phyloP scores from a whole-genome alignment of 805 yeast genomes.

The Jamesozyma gamospora region DNA sequence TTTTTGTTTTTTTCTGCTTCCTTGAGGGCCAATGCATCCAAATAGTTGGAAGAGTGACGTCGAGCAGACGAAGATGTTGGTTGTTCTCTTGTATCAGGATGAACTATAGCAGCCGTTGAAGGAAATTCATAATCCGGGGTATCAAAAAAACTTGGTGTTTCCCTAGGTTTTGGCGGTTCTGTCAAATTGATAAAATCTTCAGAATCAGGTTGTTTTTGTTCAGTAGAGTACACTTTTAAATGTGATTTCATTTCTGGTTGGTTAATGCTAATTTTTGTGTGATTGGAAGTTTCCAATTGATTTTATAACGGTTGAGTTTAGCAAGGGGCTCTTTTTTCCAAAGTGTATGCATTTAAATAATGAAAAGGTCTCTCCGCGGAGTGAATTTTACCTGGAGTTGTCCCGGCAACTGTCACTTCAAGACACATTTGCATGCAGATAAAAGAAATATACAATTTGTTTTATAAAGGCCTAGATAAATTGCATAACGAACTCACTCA shows the following conservation, averaged over 20 bases:
- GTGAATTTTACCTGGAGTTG: too few relatives aligned
- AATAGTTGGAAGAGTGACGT: conserved; percentile 15
- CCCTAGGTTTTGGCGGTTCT: conserved; percentile 17
- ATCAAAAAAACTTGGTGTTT: conserved; percentile 11
- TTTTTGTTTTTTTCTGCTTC: neutral
- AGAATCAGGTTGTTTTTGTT: conserved; percentile 2
- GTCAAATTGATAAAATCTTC: conserved; percentile 15
- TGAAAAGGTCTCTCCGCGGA: too few relatives aligned
- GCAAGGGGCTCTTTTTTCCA: too few relatives aligned
- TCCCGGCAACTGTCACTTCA: too few relatives aligned
- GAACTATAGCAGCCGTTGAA: neutral
- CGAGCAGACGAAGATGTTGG: conserved; percentile 4
- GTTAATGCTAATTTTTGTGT: too few relatives aligned
- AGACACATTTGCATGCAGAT: too few relatives aligned
- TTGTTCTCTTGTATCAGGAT: neutral
- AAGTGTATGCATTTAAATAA: too few relatives aligned
- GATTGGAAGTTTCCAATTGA: too few relatives aligned
- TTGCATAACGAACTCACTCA: conserved; percentile 31
- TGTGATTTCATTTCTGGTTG: neutral
- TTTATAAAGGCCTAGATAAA: too few relatives aligned
- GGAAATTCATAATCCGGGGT: neutral
- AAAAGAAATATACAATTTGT: too few relatives aligned
- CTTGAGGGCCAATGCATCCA: conserved; percentile 9
- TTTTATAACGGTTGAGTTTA: too few relatives aligned
- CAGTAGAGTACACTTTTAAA: neutral